Evolutionary conservation across 2,329 filamentous ascomycete genomes (phyloP), one percentile per base, ranked within the genome.

Genomic region (Verticillium zaregamsianum): DNA sequence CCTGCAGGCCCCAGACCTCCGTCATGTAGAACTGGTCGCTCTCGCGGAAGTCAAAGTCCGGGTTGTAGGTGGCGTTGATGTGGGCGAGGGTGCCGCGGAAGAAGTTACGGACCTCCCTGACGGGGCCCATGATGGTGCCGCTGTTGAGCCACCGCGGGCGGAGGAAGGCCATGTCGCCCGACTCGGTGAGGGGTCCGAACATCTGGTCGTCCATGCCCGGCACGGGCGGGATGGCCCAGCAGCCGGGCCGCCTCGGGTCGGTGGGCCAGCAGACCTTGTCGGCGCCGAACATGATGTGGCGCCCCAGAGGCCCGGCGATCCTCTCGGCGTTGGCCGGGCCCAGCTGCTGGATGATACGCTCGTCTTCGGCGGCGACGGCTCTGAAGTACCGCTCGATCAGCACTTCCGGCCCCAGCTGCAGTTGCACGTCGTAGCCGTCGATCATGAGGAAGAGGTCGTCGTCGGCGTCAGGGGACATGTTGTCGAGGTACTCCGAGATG

Each of bases 401-500:
- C 23, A 90, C 78, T 52, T 88, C 82, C 3, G 85, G 82, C 0
- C 87, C 86, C 2, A 90, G 76, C 70, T 91, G 88, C 63, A 90
- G 85, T 75, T 86, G 86, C 1, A 86, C 79, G 62, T 90, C 86
- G 69, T 85, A 82, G 1, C 83, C 86, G 69, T 90, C 87, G 6
- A 87, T 79, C 56, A 90, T 78, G 62, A 90, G 73, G 8, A 89
- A 80, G 32, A 91, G 72, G 69, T 91, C 88, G 23, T 85, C 77
- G 61, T 87, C 72, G 5, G 73, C 68, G 9, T 64, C 67, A 2
- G 59, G 35, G 9, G 62, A 61, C 3, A 77, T 66, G 17, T 65
- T 64, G 35, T 73, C 61, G 15, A 78, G 67, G 59, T 78, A 77
- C n/a, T 69, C 67, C 52, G 72, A 62, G 15, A 77, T 71, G 55